These are phyloP conservation scores for Prunus mume DNA, from an alignment of 306 rosid species.

Conservation along the genomic window DNA sequence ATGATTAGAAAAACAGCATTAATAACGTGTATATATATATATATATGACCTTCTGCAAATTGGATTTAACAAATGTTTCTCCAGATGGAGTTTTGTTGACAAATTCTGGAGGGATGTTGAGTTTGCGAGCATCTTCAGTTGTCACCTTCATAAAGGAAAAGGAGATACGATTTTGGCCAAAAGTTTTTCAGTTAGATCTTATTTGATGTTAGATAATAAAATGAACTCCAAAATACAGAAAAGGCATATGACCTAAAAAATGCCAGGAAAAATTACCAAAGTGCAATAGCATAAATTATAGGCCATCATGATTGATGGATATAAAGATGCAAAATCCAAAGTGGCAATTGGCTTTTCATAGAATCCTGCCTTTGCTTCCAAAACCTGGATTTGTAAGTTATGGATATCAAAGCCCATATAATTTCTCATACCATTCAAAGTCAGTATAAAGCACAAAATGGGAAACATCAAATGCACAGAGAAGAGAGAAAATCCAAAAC, in stretches of 20 bases:
- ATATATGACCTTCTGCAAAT: conserved; percentile 65
- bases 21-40: neutral
- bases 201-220: conserved; percentile 10
- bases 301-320: conserved; percentile 99
- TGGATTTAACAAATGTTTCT: conserved; percentile 82
- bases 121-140: conserved; percentile 67
- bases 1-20: neutral
- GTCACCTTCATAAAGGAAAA: conserved; percentile 49
- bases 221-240: conserved; percentile 2
- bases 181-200: neutral
- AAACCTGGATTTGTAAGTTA: conserved; percentile 56
- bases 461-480: neutral
- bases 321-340: conserved; percentile 92
- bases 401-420: neutral
- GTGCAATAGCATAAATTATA: conserved; percentile 97
- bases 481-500: neutral
- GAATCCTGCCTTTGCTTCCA: conserved; percentile 92
- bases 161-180: neutral
- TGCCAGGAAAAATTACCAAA: conserved; percentile 56
- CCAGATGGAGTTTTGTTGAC: conserved; percentile 95
- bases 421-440: conserved; percentile 1
- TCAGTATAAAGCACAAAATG: neutral
- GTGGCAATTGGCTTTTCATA: conserved; percentile 98
- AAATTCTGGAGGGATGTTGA: conserved; percentile 78
- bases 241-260: conserved; percentile 2